phyloP scores from a whole-genome alignment of 345 rosid genomes.

The Salix brachista region DNA sequence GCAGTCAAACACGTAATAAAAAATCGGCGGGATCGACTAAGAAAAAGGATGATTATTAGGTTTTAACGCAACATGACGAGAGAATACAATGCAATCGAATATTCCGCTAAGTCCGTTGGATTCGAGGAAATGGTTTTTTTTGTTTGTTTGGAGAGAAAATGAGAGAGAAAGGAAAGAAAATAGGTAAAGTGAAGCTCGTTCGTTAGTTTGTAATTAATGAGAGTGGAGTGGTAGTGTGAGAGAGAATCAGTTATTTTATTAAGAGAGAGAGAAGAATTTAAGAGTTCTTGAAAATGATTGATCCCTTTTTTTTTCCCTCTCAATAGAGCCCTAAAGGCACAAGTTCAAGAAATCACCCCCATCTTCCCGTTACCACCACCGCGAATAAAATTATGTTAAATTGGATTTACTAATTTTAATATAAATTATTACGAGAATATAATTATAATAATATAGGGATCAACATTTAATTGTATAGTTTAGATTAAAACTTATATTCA shows the following conservation, averaged over 20 bases:
- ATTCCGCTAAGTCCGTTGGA: not conserved
- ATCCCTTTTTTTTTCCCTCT: not conserved
- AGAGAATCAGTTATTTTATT: not conserved
- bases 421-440: too few species aligned
- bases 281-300: constrained; percentile 7
- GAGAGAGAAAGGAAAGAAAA: constrained; percentile 3
- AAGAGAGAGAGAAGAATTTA: not conserved
- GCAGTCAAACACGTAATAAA: not conserved
- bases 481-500: too few species aligned
- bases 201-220: not conserved
- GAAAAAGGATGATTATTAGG: not conserved
- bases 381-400: not conserved
- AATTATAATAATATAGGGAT: not conserved
- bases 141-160: not conserved
- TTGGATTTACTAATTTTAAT: not conserved
- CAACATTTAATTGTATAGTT: too few species aligned
- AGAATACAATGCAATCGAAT: not conserved
- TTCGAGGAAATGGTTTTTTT: not conserved
- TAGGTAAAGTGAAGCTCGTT: not conserved
- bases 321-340: not conserved
- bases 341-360: not conserved
- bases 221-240: not conserved
- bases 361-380: not conserved
- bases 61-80: constrained; percentile 7
- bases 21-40: not conserved